Evolutionary conservation across 331 rosid genomes (phyloP).

Genomic region (Quercus phellos): DNA sequence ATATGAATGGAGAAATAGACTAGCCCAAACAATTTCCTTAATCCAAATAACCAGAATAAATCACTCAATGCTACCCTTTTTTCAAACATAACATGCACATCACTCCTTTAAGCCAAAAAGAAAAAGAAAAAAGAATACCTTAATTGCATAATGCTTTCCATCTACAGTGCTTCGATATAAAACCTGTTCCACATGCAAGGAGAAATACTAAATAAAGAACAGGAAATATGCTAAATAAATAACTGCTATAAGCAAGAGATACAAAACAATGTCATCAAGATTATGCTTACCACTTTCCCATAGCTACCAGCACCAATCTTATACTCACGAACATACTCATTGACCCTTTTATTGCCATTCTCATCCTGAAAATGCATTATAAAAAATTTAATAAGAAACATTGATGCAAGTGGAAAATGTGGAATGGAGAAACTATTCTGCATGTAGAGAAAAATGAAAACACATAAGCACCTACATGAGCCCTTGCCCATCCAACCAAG

Average conservation of each 20-base stretch:
- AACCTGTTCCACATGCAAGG: slow-evolving; percentile 45
- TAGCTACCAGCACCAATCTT: slow-evolving; percentile 94
- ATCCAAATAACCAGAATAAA: background rate
- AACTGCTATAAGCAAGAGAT: background rate
- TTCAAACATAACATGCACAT: background rate
- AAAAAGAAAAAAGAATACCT: slow-evolving; percentile 39
- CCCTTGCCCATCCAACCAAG: background rate
- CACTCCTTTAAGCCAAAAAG: background rate
- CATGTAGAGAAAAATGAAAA: background rate
- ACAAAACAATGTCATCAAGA: slow-evolving; percentile 8
- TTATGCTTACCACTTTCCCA: slow-evolving; percentile 80
- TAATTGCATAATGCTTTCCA: slow-evolving; percentile 75
- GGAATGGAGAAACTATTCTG: background rate
- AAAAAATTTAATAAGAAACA: background rate
- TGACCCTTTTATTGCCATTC: slow-evolving; percentile 73
- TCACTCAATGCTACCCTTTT: background rate
- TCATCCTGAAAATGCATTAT: slow-evolving; percentile 55
- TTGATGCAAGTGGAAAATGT: background rate
- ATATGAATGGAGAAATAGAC: background rate
- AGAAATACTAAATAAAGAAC: slow-evolving; percentile 19
- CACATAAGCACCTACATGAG: background rate
- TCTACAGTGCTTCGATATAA: slow-evolving; percentile 60
- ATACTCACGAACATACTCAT: slow-evolving; percentile 79
- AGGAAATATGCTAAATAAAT: slow-evolving; percentile 18
- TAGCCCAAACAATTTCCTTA: background rate